Conservation (phyloP, 1,139 yeast genomes). For the Cylindricascospora bacillispora region DNA sequence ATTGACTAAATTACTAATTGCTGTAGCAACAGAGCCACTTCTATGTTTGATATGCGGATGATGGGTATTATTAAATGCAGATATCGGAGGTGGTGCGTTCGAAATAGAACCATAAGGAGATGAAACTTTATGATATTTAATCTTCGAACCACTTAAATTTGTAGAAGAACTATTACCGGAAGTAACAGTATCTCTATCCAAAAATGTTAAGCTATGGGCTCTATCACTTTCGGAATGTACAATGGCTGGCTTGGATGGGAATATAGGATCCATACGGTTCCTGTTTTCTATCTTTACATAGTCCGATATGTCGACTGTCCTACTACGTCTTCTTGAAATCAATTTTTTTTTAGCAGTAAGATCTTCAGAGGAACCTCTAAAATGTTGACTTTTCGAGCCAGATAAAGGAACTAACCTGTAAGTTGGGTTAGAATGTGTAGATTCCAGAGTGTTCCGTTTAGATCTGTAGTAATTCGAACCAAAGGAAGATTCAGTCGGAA, state of each 20-base stretch:
- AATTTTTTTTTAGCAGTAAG: not conserved
- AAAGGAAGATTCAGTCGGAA: not conserved
- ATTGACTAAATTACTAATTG: constrained; percentile 27
- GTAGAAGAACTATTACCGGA: not conserved
- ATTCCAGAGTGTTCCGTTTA: not conserved
- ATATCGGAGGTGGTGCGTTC: constrained; percentile 2
- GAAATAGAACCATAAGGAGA: constrained; percentile 2
- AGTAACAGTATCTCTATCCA: constrained; percentile 1
- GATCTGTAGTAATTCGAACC: not conserved
- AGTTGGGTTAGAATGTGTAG: not conserved
- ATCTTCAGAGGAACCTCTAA: not conserved
- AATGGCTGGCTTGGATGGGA: not conserved
- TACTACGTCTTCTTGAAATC: constrained; percentile 19
- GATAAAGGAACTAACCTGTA: not conserved
- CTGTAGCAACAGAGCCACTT: constrained; percentile 27
- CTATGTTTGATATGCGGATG: too few species aligned
- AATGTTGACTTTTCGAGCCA: not conserved
- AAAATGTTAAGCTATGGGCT: constrained; percentile 1
- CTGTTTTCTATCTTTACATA: constrained; percentile 4
- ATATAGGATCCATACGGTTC: not conserved
- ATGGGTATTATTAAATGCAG: not conserved
- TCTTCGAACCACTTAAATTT: too few species aligned
- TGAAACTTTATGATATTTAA: constrained; percentile 1
- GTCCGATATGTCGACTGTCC: constrained; percentile 21
- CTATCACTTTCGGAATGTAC: not conserved